Evolutionary conservation across 2,329 filamentous ascomycete genomes (phyloP).

Genomic region (Paecilomyces niveus): DNA sequence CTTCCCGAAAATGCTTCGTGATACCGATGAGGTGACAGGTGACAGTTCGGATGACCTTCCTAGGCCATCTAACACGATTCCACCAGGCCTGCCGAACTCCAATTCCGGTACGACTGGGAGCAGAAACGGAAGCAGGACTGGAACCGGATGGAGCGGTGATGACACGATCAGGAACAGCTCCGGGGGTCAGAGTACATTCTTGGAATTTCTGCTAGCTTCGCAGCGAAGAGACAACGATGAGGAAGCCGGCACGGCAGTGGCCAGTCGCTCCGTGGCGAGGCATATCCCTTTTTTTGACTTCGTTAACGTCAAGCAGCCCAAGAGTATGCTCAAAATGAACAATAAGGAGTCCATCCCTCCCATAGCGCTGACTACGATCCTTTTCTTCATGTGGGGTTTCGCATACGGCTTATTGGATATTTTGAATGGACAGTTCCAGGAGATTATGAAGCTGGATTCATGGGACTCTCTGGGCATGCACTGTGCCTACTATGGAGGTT

Average conservation of each 20-base stretch:
- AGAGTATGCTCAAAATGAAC: constrained; percentile 53
- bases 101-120: background rate
- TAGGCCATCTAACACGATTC: constrained; percentile 8
- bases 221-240: constrained; percentile 27
- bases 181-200: constrained; percentile 22
- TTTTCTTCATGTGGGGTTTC: constrained; percentile 87
- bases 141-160: constrained; percentile 8
- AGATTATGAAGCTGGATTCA: constrained; percentile 34
- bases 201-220: constrained; percentile 49
- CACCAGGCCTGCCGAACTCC: background rate
- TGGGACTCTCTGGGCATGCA: constrained; percentile 45
- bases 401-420: constrained; percentile 82
- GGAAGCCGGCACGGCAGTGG: constrained; percentile 31
- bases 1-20: constrained; percentile 50
- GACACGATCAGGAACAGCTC: background rate
- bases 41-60: constrained; percentile 7
- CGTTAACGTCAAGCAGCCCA: constrained; percentile 50
- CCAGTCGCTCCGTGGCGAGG: constrained; percentile 22
- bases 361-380: constrained; percentile 60
- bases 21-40: constrained; percentile 26
- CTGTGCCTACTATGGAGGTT: constrained; percentile 54
- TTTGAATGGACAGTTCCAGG: constrained; percentile 60
- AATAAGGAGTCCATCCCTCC: constrained; percentile 52
- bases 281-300: constrained; percentile 54
- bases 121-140: constrained; percentile 1